Evolutionary conservation across 257 asterid species (phyloP).

Genomic region (Nicotiana otophora): DNA sequence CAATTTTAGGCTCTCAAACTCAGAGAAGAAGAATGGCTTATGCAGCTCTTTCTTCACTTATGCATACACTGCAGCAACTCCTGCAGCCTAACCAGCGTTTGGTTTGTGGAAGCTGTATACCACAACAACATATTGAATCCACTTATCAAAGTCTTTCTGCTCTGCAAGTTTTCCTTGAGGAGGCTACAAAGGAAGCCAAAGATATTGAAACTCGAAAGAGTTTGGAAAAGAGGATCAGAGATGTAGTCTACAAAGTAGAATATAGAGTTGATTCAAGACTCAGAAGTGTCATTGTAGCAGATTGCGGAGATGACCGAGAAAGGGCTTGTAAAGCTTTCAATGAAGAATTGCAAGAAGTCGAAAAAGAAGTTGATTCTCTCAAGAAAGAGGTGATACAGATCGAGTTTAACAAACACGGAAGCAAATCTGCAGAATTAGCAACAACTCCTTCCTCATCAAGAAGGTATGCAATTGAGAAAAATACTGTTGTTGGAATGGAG

Average conservation of each 20-base stretch:
- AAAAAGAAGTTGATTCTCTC: neutral
- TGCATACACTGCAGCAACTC: conserved; percentile 11
- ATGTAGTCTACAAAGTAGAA: conserved; percentile 6
- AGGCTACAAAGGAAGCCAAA: neutral
- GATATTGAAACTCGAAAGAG: neutral
- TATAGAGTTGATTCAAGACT: conserved; percentile 8
- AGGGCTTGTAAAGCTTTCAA: neutral
- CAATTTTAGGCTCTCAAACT: no score
- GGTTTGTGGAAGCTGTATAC: neutral
- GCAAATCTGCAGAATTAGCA: neutral
- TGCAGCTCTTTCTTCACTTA: conserved; percentile 28
- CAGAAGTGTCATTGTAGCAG: neutral
- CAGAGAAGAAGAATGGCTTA: conserved; percentile 6
- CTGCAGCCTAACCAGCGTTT: conserved; percentile 3
- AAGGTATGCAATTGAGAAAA: neutral
- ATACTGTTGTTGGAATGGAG: neutral
- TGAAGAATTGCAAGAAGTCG: neutral
- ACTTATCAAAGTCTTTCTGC: neutral
- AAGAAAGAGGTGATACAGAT: conserved; percentile 5
- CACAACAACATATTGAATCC: neutral
- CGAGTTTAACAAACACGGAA: neutral
- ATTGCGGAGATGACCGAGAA: neutral
- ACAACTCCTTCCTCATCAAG: neutral
- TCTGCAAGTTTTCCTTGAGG: conserved; percentile 2
- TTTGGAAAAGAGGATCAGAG: conserved; percentile 8